phyloP scores from a whole-genome alignment of 305 asterid species.

The Fraxinus sp. region DNA sequence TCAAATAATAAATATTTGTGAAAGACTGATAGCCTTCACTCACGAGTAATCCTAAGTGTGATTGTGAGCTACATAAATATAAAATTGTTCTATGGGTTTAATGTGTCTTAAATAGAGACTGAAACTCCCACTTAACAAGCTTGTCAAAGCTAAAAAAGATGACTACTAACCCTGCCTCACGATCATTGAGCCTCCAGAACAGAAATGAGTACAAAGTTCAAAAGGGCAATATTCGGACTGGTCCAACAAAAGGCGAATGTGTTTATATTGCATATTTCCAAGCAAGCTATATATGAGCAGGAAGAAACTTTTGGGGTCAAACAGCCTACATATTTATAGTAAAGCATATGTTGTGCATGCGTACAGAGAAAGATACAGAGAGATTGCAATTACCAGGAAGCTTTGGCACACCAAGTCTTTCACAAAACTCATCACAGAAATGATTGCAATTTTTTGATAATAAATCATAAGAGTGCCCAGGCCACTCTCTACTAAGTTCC shows the following conservation, averaged over 20 bases:
- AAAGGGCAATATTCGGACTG: background rate
- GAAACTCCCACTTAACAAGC: background rate
- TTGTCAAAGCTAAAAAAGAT: background rate
- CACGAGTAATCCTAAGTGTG: background rate
- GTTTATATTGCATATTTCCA: constrained; percentile 7
- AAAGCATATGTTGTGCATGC: background rate
- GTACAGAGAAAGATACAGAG: background rate
- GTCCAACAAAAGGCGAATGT: constrained; percentile 12
- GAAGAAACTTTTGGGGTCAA: background rate
- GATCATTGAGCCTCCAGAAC: background rate
- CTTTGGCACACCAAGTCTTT: constrained; percentile 90
- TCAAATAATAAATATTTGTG: background rate
- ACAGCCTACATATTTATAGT: background rate
- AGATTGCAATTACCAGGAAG: constrained; percentile 70
- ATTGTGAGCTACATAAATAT: background rate
- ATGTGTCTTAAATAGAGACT: background rate
- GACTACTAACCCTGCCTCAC: background rate
- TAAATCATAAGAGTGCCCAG: constrained; percentile 85
- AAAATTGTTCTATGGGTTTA: background rate
- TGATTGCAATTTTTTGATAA: constrained; percentile 91
- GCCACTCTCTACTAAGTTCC: constrained; percentile 97
- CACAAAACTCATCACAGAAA: constrained; percentile 89
- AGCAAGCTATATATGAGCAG: constrained; percentile 7
- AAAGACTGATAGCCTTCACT: background rate
- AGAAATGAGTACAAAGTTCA: background rate